phyloP scores from a whole-genome alignment of 768 basidiomycete species.

The Dendrothele bispora region DNA sequence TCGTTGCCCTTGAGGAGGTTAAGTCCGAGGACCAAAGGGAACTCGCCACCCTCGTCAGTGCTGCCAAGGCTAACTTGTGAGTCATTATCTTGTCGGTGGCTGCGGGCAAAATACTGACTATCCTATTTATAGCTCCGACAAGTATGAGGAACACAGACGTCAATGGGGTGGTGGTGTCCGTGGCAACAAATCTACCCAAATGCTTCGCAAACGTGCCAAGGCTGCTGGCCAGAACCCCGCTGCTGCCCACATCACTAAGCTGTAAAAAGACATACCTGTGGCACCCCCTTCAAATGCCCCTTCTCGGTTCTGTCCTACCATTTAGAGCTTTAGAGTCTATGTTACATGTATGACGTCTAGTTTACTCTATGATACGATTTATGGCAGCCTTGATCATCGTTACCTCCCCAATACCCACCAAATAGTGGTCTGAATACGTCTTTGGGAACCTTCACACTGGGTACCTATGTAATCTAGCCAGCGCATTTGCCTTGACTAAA shows the following conservation, averaged over 20 bases:
- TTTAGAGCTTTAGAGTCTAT: too few relatives aligned
- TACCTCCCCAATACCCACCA: too few relatives aligned
- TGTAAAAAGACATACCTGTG: too few relatives aligned
- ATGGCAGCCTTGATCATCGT: too few relatives aligned
- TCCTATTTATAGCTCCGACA: slow-evolving; percentile 64
- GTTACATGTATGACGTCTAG: too few relatives aligned
- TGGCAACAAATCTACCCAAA: slow-evolving; percentile 92
- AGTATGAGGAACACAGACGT: slow-evolving; percentile 89
- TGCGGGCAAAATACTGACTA: slow-evolving; percentile 5
- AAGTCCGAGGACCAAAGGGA: slow-evolving; percentile 93
- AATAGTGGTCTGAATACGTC: too few relatives aligned
- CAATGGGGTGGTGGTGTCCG: slow-evolving; percentile 97
- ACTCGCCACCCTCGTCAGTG: slow-evolving; percentile 87
- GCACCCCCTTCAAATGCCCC: too few relatives aligned
- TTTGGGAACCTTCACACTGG: too few relatives aligned
- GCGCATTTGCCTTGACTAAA: too few relatives aligned
- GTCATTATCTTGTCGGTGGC: slow-evolving; percentile 30
- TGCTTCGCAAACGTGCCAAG: slow-evolving; percentile 93
- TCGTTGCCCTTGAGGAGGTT: slow-evolving; percentile 91
- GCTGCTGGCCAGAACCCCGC: slow-evolving; percentile 71
- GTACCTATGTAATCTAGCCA: too few relatives aligned
- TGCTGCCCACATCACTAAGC: slow-evolving; percentile 60
- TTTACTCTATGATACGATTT: too few relatives aligned
- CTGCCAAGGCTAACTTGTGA: slow-evolving; percentile 96
- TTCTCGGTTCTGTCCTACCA: too few relatives aligned